Base-by-base conservation (phyloP, 495 filamentous ascomycete genomes). In the Neurospora sp. region DNA sequence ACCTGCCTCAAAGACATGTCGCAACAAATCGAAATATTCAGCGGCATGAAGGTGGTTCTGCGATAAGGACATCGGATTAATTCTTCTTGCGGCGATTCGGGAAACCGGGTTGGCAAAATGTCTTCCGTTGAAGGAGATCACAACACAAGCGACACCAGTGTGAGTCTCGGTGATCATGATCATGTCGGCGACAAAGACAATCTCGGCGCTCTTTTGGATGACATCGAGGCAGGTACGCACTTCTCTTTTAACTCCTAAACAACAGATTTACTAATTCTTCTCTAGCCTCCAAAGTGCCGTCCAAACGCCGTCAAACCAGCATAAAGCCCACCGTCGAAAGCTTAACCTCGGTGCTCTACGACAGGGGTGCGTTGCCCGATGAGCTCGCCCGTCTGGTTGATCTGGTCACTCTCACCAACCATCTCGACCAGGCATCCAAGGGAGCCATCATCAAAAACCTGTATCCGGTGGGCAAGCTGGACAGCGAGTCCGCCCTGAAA, bases 381-480 rank as follows among this genome's bases (percentile, higher is more conserved):
- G 84, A 86, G 48, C 85, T 97, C 70, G 80, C 85, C 71, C 84
- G 85, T 54, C 81, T 97, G 39, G 81, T 96, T 70, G 88, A 91
- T 71, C 81, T 94, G 59, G 79, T 94, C 70, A 92, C 91, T 24
- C 76, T 79, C 28, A 88, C 87, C 54, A 93, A 85, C 75, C 84
- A 90, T 69, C 86, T 97, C 2, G 92, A 95, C 80, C 94, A 97
- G 80, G 87, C 88, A 40, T 91, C 89, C 71, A 83, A 89, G 40
- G 88, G 86, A 1, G 87, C 83, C 40, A 79, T 97, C 38, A 80
- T 94, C 80, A 92, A 90, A 72, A 91, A 91, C 48, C 81, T 97
- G 54, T 96, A 94, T 80, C 93, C 94, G 1, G 83, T 86, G 37
- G 84, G 85, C 66, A 89, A 86, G 72, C 84, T 97, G 6, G 73